Conservation (phyloP, 176 grass and related monocot genomes). For the Aegilops bicornis region DNA sequence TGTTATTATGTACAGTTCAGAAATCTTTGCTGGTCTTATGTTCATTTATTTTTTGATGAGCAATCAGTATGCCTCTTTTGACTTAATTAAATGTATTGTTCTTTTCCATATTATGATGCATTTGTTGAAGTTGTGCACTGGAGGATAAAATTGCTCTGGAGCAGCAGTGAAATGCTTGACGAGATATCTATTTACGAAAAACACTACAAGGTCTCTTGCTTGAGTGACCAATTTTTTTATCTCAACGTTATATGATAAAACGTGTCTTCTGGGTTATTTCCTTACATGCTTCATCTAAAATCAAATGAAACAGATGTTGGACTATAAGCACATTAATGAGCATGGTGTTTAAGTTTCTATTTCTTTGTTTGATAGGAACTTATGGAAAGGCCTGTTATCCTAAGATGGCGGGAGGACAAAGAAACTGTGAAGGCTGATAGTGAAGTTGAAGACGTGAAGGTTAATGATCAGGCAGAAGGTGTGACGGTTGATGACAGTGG, state of each 20-base stretch:
- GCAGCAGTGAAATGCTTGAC: slow-evolving; percentile 1
- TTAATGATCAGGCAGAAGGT: slow-evolving; percentile 31
- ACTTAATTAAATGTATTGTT: not conserved
- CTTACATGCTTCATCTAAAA: not conserved
- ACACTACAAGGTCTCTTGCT: slow-evolving; percentile 1
- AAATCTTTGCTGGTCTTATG: not conserved
- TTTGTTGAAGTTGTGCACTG: not conserved
- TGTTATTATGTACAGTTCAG: not conserved
- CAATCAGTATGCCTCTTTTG: slow-evolving; percentile 9
- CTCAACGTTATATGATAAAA: not conserved
- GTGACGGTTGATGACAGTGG: slow-evolving; percentile 15
- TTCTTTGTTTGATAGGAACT: slow-evolving; percentile 65
- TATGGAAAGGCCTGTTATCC: slow-evolving; percentile 66
- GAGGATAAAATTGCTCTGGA: not conserved
- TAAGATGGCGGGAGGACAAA: slow-evolving; percentile 60
- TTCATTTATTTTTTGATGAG: not conserved
- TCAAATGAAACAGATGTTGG: not conserved
- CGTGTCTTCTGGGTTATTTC: not conserved
- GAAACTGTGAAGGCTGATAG: slow-evolving; percentile 37
- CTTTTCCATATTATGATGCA: not conserved
- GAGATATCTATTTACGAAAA: not conserved
- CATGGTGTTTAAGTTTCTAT: slow-evolving; percentile 3
- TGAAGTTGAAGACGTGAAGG: slow-evolving; percentile 38
- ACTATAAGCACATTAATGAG: not conserved
- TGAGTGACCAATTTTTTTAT: not conserved